Evolutionary conservation across 116 monocot genomes (phyloP).

Genomic region (Cymodocea nodosa): DNA sequence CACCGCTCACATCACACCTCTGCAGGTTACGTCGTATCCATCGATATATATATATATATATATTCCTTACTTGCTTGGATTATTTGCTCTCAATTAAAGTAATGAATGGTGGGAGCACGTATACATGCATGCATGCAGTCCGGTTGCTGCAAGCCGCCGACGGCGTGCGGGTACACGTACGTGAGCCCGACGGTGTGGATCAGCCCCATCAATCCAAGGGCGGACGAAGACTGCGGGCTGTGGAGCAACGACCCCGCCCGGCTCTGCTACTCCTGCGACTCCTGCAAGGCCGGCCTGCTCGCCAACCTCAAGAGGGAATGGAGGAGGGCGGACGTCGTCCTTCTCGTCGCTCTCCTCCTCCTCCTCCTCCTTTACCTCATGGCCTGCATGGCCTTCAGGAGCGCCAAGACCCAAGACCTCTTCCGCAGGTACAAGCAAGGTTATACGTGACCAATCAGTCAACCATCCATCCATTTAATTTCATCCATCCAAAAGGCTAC

Average conservation of each 20-base stretch:
- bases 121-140: slow-evolving; percentile 21
- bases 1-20: slow-evolving; percentile 33
- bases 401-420: slow-evolving; percentile 50
- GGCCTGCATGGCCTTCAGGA: slow-evolving; percentile 51
- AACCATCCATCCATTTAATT: too few relatives aligned
- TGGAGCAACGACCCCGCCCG: slow-evolving; percentile 63
- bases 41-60: too few relatives aligned
- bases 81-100: neutral
- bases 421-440: slow-evolving; percentile 67
- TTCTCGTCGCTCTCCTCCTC: slow-evolving; percentile 28
- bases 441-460: neutral
- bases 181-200: slow-evolving; percentile 67
- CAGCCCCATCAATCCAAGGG: slow-evolving; percentile 34
- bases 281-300: slow-evolving; percentile 68
- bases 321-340: slow-evolving; percentile 42
- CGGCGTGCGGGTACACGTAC: slow-evolving; percentile 62
- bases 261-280: slow-evolving; percentile 64
- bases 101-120: too few relatives aligned
- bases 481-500: too few relatives aligned
- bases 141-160: slow-evolving; percentile 81
- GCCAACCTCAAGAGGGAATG: slow-evolving; percentile 48
- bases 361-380: slow-evolving; percentile 39
- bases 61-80: neutral
- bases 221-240: slow-evolving; percentile 32
- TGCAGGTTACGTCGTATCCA: slow-evolving; percentile 25